phyloP scores from a whole-genome alignment of 768 basidiomycete species.

The Xerocomus potaroensis region DNA sequence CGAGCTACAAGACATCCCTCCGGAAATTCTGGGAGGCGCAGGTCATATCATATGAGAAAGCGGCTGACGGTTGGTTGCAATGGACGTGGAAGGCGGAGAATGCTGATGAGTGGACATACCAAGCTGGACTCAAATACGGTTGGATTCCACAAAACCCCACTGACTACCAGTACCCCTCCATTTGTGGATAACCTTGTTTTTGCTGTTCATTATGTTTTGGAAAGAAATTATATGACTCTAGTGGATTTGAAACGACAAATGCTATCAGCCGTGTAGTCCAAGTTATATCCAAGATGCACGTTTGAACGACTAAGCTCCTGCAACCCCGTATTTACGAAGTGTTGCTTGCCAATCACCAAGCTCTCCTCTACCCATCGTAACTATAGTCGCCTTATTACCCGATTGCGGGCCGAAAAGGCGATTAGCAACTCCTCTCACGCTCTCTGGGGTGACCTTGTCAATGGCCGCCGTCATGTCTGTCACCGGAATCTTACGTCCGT shows the following conservation, averaged over 20 bases:
- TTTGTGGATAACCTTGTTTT: conserved; percentile 43
- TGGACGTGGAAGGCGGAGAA: conserved; percentile 85
- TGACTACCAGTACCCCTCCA: conserved; percentile 50
- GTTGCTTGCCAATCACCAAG: conserved; percentile 60
- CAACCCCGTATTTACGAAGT: conserved; percentile 69
- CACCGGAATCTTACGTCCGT: conserved; percentile 80
- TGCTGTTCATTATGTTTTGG: too few relatives aligned
- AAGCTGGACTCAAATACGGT: conserved; percentile 71
- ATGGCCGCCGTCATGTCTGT: conserved; percentile 88
- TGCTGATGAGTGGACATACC: conserved; percentile 89
- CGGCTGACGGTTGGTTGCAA: conserved; percentile 64
- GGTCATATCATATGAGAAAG: conserved; percentile 64
- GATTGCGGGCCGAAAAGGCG: conserved; percentile 67
- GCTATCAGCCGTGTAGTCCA: neutral
- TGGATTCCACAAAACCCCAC: conserved; percentile 75
- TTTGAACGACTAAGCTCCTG: conserved; percentile 19
- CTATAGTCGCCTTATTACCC: conserved; percentile 67
- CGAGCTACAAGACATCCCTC: conserved; percentile 76
- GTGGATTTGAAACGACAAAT: neutral
- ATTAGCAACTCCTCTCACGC: conserved; percentile 70
- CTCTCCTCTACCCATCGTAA: conserved; percentile 81
- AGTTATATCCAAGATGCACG: too few relatives aligned
- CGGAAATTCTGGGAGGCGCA: conserved; percentile 85
- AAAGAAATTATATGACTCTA: too few relatives aligned
- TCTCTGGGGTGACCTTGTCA: conserved; percentile 65